Percentiles rank a stretch among this genome's conserved stretches.
These are phyloP conservation scores for Phalaenopsis aphrodite DNA, from an alignment of 106 monocot genomes.

Conservation along the genomic window DNA sequence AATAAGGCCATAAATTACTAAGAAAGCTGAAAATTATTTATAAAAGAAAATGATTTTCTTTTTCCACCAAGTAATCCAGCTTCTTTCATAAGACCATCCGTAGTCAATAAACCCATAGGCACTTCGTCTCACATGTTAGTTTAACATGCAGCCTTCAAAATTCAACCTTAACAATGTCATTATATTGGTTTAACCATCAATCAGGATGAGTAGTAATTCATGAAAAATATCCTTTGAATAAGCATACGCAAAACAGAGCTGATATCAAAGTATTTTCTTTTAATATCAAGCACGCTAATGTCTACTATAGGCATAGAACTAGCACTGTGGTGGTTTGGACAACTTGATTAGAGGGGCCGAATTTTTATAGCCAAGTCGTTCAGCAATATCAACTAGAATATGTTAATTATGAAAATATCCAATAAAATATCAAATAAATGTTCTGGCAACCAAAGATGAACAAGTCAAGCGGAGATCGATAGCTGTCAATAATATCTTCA, in stretches of 20 bases:
- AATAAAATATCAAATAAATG: not conserved
- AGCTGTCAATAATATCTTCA: not conserved
- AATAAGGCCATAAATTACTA: no score
- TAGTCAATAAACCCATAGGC: no score
- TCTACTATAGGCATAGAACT: not conserved
- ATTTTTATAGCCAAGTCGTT: not conserved
- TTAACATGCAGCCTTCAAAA: no score
- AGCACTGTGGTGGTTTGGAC: not conserved
- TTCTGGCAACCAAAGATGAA: not conserved
- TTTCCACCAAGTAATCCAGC: no score
- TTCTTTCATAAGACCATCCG: no score
- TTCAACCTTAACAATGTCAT: no score
- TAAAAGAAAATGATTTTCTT: no score
- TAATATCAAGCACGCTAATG: not conserved
- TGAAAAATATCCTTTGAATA: not conserved
- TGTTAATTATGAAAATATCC: no score
- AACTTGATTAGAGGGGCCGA: not conserved
- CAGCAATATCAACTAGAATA: no score
- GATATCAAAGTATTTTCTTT: not conserved
- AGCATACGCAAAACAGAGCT: not conserved
- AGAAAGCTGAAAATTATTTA: no score
- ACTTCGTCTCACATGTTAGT: no score
- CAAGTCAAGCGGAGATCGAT: not conserved
- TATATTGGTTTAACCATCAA: not conserved
- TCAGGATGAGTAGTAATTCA: no score